Evolutionary conservation across 2,329 filamentous ascomycete species (phyloP).

Genomic region (Blastomyces emzantsi): DNA sequence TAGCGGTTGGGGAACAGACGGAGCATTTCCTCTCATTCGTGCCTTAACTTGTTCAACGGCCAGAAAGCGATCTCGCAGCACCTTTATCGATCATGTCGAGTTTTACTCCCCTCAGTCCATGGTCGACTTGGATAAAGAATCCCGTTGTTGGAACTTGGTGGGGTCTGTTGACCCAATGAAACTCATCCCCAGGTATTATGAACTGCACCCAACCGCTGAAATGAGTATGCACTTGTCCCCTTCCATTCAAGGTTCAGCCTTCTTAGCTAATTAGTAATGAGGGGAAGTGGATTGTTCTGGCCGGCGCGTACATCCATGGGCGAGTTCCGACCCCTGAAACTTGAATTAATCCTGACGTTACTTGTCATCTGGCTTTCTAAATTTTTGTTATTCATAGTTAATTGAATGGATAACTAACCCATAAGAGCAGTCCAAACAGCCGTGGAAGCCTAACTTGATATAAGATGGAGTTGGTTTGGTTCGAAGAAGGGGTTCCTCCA

Average conservation of each 20-base stretch:
- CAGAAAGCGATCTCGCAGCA: neutral
- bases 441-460: neutral
- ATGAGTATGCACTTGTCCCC: neutral
- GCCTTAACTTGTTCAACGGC: neutral
- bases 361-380: neutral
- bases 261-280: neutral
- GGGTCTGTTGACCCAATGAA: neutral
- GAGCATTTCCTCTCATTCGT: neutral
- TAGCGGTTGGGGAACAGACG: neutral
- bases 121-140: neutral
- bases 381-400: no score
- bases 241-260: neutral
- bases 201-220: neutral
- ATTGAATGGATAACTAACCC: no score
- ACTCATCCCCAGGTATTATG: neutral
- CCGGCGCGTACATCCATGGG: neutral
- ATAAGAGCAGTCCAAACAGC: no score
- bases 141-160: neutral
- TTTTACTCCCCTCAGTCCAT: neutral
- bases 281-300: slow-evolving; percentile 1
- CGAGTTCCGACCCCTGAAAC: neutral
- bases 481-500: no score
- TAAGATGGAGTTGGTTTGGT: neutral
- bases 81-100: neutral
- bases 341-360: slow-evolving; percentile 1